These are phyloP conservation scores for Didymellaceae sp. DNA, from an alignment of 2,329 filamentous ascomycete species.

Conservation along the genomic window DNA sequence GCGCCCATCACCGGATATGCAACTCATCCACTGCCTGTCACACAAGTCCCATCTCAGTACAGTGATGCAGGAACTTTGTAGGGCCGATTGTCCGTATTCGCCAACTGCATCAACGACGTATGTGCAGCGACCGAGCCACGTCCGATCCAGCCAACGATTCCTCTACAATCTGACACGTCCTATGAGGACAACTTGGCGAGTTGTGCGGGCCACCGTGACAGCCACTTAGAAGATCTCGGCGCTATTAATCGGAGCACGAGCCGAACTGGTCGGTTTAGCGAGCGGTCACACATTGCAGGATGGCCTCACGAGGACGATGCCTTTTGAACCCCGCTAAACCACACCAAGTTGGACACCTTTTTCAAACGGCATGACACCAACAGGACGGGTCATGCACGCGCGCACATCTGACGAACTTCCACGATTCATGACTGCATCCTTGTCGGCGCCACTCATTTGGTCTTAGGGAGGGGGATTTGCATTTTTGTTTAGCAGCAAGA, in stretches of 20 bases:
- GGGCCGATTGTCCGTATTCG: slow-evolving; percentile 3
- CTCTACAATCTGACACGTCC: slow-evolving; percentile 5
- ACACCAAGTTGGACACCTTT: slow-evolving; percentile 5
- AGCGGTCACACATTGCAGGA: slow-evolving; percentile 3
- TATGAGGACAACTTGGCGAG: slow-evolving; percentile 4
- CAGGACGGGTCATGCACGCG: slow-evolving; percentile 15
- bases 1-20: slow-evolving; percentile 25
- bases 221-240: slow-evolving; percentile 14
- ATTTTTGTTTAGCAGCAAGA: slow-evolving; percentile 6
- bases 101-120: background rate
- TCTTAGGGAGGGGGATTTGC: slow-evolving; percentile 5
- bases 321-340: slow-evolving; percentile 6
- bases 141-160: slow-evolving; percentile 7
- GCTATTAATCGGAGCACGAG: slow-evolving; percentile 6
- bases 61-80: slow-evolving; percentile 24
- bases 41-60: slow-evolving; percentile 31
- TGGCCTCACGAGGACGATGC: slow-evolving; percentile 7
- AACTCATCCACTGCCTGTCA: slow-evolving; percentile 23
- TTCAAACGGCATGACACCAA: slow-evolving; percentile 10
- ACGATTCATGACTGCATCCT: slow-evolving; percentile 22
- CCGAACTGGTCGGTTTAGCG: slow-evolving; percentile 12
- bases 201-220: slow-evolving; percentile 8
- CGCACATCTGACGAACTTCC: slow-evolving; percentile 18
- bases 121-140: background rate
- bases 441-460: slow-evolving; percentile 13